These are phyloP conservation scores for Eucalyptus coolabah DNA, from an alignment of 345 rosid genomes.

Conservation along the genomic window DNA sequence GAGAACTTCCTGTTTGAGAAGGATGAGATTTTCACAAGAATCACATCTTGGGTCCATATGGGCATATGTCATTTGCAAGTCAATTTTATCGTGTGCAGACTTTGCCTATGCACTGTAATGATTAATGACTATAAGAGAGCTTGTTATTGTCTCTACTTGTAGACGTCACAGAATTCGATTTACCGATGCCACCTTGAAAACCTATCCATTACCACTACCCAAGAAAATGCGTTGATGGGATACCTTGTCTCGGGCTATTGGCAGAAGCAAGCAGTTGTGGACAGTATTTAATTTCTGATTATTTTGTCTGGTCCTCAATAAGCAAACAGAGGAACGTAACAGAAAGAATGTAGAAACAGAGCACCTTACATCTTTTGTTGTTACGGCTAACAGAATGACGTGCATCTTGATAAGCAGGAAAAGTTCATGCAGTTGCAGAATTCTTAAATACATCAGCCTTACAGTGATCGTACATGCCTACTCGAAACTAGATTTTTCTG, in stretches of 20 bases:
- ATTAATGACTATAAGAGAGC: background rate
- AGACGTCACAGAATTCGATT: background rate
- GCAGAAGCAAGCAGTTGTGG: background rate
- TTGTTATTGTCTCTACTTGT: background rate
- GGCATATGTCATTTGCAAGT: background rate
- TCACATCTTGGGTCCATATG: no score
- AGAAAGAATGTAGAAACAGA: background rate
- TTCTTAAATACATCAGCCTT: background rate
- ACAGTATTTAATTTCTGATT: background rate
- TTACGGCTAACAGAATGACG: background rate
- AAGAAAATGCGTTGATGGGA: background rate
- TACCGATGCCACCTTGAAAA: background rate
- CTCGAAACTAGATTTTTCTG: background rate
- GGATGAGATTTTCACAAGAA: no score
- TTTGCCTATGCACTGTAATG: background rate
- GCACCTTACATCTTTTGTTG: background rate
- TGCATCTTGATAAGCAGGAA: background rate
- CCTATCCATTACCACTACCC: background rate
- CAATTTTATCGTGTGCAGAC: background rate
- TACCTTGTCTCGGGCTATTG: background rate
- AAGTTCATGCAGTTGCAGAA: background rate
- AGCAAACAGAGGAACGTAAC: background rate
- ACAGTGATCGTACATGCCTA: background rate
- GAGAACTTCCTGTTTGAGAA: no score
- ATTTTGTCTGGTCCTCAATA: background rate